A percentile compares a stretch with the other conserved stretches of the same genome.
Conservation (phyloP, 148 eudicot genomes). For the Pouteria glomerata region DNA sequence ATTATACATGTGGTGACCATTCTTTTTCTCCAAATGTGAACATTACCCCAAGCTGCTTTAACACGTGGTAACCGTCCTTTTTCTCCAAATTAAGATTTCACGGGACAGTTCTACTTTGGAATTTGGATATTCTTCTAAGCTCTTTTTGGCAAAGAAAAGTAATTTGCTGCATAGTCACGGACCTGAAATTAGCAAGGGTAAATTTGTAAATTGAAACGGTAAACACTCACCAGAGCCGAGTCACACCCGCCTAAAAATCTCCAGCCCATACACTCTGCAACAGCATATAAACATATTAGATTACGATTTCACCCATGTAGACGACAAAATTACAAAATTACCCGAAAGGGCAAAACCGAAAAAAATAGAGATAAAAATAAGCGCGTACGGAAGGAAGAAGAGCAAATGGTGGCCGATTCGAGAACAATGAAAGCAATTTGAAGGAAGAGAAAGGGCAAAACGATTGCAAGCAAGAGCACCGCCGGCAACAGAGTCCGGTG, state of each 20-base stretch:
- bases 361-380: not conserved
- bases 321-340: too few species aligned
- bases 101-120: too few species aligned
- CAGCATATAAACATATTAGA: not conserved
- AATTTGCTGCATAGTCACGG: too few species aligned
- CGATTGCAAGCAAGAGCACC: constrained; percentile 21
- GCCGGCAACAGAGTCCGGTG: constrained; percentile 17
- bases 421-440: constrained; percentile 32
- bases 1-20: too few species aligned
- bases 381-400: constrained; percentile 32
- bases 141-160: not conserved
- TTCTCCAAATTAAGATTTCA: too few species aligned
- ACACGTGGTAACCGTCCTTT: too few species aligned
- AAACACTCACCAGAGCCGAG: constrained; percentile 30
- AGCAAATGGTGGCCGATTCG: constrained; percentile 41
- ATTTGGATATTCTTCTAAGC: too few species aligned
- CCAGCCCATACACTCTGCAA: constrained; percentile 35
- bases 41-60: too few species aligned
- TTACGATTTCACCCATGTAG: too few species aligned
- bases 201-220: not conserved
- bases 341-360: too few species aligned
- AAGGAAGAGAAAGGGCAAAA: constrained; percentile 38
- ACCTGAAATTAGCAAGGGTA: not conserved
- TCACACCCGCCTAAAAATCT: constrained; percentile 41
- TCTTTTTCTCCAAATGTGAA: too few species aligned